Conservation (phyloP, 164 flowering plant species). For the Vitis vinifera region DNA sequence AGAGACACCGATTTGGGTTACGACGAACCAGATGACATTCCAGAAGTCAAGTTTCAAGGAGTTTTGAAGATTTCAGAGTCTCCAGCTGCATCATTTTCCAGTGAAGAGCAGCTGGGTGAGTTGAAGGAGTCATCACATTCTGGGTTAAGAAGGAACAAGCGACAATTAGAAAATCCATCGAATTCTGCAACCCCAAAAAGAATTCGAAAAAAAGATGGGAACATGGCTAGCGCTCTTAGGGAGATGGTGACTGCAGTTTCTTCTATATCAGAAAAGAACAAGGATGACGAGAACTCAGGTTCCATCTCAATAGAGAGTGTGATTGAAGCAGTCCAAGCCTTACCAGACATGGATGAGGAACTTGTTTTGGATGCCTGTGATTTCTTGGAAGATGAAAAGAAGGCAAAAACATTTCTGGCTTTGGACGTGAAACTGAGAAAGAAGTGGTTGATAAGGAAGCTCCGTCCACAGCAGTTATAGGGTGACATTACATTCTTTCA, state of each 20-base stretch:
- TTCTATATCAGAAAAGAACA: conserved; percentile 28
- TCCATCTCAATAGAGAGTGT: conserved; percentile 38
- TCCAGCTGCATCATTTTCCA: conserved; percentile 18
- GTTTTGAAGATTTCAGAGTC: conserved; percentile 13
- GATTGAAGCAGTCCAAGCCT: conserved; percentile 48
- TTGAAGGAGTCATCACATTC: conserved; percentile 15
- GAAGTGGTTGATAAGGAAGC: conserved; percentile 67
- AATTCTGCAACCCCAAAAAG: conserved; percentile 17
- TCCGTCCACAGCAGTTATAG: conserved; percentile 27
- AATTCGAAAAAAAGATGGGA: conserved; percentile 20
- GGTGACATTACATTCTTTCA: too few species aligned
- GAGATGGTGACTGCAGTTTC: conserved; percentile 36
- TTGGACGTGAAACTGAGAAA: conserved; percentile 52
- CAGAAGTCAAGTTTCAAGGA: neutral
- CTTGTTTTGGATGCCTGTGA: conserved; percentile 65
- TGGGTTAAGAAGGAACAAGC: conserved; percentile 21
- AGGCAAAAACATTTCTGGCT: conserved; percentile 60
- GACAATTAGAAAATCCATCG: conserved; percentile 15
- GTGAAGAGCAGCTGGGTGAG: conserved; percentile 16
- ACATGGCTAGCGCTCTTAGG: conserved; percentile 21
- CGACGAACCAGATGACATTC: conserved; percentile 17
- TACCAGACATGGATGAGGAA: conserved; percentile 65
- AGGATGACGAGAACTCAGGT: conserved; percentile 21
- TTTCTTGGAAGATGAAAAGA: conserved; percentile 58
- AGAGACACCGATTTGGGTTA: conserved; percentile 24